Base-by-base conservation (phyloP, 352 stramenopile genomes). In the Thraustochytrium sp. region DNA sequence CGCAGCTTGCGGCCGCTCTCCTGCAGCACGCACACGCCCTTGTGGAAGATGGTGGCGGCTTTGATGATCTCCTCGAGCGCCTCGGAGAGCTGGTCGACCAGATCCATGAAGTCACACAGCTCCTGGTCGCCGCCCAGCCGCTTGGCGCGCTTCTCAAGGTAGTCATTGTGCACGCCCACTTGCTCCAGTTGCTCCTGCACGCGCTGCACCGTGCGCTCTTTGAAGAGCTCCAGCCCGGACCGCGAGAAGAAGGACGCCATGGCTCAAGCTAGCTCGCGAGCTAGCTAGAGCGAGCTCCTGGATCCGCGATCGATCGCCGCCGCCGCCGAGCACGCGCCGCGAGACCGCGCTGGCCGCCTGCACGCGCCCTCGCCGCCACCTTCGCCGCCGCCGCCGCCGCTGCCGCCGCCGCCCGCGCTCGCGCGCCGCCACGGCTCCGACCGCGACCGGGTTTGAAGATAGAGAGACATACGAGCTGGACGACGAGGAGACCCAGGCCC, bases 101-200 rank as follows among this genome's bases (percentile, higher is more conserved):
- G 68, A 11, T 80, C 44, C 68, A 80, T 46, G n/a, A 80, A 48
- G 11, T 80, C 34, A 13, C 34, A 46, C 21, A 80, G 68, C 44
- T 72, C 59, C 31, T 51, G 48, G 34, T 61, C 68, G 8, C 40
- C 68, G 0, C 23, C 48, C 16, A 80, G 40, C 1, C 40, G 18
- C n/a, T 80, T 80, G 48, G 40, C 68, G 31, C 53, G 48, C 34
- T 46, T 55, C 68, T 80, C 68, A 3, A 80, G 76, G 51, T 37
- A 80, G 44, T 80, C 48, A 26, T 64, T 80, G 18, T 51, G 68
- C n/a, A 80, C 34, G 37, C 68, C 68, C 26, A 63, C 68, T n/a
- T 80, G 46, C 68, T 77, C 65, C 68, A 80, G 51, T 44, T 80
- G 68, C 51, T 80, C 68, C 31, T 80, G 31, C 68, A 80, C 68